phyloP scores from a whole-genome alignment of 192 early-diverging fungal species.

The Obelidium mucronatum region DNA sequence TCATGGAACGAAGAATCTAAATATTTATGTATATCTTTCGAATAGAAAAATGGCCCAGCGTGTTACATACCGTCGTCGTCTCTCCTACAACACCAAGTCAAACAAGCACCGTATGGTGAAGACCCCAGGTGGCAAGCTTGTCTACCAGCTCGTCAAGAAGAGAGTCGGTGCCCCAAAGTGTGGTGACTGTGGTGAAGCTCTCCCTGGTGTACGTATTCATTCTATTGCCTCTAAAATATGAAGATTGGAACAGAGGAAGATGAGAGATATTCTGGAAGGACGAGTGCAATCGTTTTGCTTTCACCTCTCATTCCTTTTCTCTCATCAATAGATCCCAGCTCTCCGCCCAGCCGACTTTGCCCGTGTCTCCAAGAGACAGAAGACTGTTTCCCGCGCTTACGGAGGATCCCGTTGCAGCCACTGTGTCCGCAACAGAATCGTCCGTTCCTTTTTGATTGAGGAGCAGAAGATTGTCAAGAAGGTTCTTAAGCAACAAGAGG shows the following conservation, averaged over 20 bases:
- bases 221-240: neutral
- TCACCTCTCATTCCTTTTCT: too few relatives aligned
- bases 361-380: slow-evolving; percentile 89
- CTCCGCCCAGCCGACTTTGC: slow-evolving; percentile 94
- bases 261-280: too few relatives aligned
- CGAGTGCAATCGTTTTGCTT: too few relatives aligned
- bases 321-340: slow-evolving; percentile 69
- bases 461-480: slow-evolving; percentile 99
- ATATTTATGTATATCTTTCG: neutral
- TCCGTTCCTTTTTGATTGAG: slow-evolving; percentile 98
- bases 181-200: slow-evolving; percentile 93
- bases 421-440: slow-evolving; percentile 91
- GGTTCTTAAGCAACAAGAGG: slow-evolving; percentile 85
- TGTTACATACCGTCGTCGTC: slow-evolving; percentile 84
- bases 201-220: slow-evolving; percentile 81
- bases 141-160: slow-evolving; percentile 92
- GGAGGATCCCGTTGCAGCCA: slow-evolving; percentile 94
- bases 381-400: slow-evolving; percentile 94
- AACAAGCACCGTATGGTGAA: slow-evolving; percentile 87
- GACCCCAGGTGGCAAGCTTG: slow-evolving; percentile 94
- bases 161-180: slow-evolving; percentile 90
- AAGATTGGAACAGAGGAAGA: too few relatives aligned
- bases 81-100: slow-evolving; percentile 90
- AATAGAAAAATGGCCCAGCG: slow-evolving; percentile 82
- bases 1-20: neutral